Evolutionary conservation across 768 basidiomycete species (phyloP), one percentile per base, ranked within the genome.

Genomic region (Suillus subaureus): DNA sequence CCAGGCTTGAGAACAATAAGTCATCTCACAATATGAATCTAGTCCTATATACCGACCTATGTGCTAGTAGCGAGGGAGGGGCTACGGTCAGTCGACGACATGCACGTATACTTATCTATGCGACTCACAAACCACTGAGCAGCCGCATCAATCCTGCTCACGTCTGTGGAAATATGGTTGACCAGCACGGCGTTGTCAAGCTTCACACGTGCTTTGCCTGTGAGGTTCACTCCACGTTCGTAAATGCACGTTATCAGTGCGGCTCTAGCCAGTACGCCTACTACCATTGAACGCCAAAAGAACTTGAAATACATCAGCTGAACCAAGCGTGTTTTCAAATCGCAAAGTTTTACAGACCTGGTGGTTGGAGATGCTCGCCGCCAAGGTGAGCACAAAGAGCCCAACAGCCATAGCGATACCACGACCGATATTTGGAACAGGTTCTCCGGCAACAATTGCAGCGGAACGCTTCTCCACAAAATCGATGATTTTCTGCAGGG

Each of bases 61-160:
- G 69, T 84, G 82, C 82, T 83, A 70, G 13, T 40, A 28, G 23
- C 37, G 23, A 58, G 37, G 23, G 37, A 49, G 23, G 3, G 6
- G 7, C 45, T 2, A 47, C 3, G n/a, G 45, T 52, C 4, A 52
- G 26, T 28, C 42, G 23, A 31, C 40, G 2, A 9, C 39, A 26
- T n/a, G 39, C 9, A 12, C 9, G 6, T 16, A n/a, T 28, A 9
- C 16, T 56, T 23, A 7, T 26, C 16, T 16, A n/a, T 60, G 40
- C 28, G 63, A 84, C 85, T 83, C 70, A 87, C 85, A 81, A 90
- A 89, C 89, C 89, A 92, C 75, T 90, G 89, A 2, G 89, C 86
- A 68, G 85, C 84, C 6, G 81, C 79, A 69, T 88, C 85, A 49
- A 88, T 79, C 51, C 86, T 79, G 71, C 84, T 85, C 66, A 90